Conservation (phyloP, 2,329 filamentous ascomycete species). For the Colletotrichum orchidophilum region DNA sequence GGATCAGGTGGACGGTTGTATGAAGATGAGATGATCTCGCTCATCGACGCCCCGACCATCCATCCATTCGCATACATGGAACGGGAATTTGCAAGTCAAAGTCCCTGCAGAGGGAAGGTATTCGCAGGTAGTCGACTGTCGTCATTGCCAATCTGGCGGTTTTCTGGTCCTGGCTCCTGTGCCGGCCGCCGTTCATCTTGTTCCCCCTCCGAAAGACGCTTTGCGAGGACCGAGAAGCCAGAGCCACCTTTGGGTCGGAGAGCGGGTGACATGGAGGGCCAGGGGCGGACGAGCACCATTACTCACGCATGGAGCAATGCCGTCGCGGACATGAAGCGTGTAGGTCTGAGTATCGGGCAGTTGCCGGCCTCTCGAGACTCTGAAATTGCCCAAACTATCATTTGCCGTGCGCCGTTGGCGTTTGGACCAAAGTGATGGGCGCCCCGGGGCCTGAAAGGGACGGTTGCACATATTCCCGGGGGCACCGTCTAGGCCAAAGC, state of each 20-base stretch:
- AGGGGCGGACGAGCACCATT: constrained; percentile 14
- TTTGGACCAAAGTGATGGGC: constrained; percentile 26
- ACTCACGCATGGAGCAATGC: constrained; percentile 19
- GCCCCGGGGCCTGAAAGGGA: constrained; percentile 6
- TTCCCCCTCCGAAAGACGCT: not conserved
- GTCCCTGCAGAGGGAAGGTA: not conserved
- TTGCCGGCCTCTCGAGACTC: constrained; percentile 14
- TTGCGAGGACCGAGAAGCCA: constrained; percentile 18
- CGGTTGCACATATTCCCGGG: constrained; percentile 1
- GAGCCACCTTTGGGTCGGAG: constrained; percentile 7
- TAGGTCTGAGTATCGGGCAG: constrained; percentile 30
- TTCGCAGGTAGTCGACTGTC: not conserved
- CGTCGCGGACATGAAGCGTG: constrained; percentile 20
- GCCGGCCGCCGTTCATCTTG: constrained; percentile 6
- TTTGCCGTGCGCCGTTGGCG: constrained; percentile 29
- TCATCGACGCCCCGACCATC: constrained; percentile 23
- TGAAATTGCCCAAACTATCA: constrained; percentile 10
- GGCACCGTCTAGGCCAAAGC: constrained; percentile 4
- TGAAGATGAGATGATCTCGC: constrained; percentile 27
- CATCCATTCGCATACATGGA: constrained; percentile 15
- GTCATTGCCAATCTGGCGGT: constrained; percentile 1
- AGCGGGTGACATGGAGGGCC: not conserved
- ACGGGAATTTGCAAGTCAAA: not conserved
- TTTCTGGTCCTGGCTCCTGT: not conserved
- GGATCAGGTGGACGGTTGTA: not conserved